Conservation (phyloP, 78 protist genomes). For the Tieghemostelium lacteum region DNA sequence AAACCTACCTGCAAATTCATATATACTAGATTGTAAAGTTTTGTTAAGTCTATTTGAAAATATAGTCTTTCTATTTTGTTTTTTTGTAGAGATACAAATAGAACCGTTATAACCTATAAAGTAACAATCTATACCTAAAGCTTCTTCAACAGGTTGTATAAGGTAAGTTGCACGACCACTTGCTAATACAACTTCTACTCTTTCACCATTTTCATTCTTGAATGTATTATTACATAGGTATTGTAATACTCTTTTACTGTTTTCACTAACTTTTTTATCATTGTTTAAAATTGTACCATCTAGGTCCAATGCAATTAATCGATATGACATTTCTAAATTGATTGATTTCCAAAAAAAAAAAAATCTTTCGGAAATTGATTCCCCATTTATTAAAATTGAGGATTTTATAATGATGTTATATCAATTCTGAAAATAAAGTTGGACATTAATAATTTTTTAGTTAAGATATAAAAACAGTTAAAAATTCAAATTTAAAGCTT, state of each 20-base stretch:
- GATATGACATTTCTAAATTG: too few relatives aligned
- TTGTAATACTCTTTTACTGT: slow-evolving; percentile 46
- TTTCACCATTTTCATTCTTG: slow-evolving; percentile 3
- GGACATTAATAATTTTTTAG: too few relatives aligned
- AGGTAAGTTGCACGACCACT: slow-evolving; percentile 70
- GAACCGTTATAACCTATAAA: slow-evolving; percentile 66
- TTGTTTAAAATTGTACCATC: slow-evolving; percentile 62
- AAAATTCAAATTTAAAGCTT: too few relatives aligned
- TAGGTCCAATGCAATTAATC: slow-evolving; percentile 52
- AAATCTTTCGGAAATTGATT: too few relatives aligned
- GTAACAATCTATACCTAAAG: slow-evolving; percentile 30
- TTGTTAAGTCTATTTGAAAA: too few relatives aligned
- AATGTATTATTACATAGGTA: neutral
- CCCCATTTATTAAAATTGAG: too few relatives aligned
- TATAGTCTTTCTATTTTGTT: neutral
- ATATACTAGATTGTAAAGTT: slow-evolving; percentile 23
- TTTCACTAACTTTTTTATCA: slow-evolving; percentile 59
- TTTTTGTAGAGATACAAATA: slow-evolving; percentile 16
- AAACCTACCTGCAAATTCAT: too few relatives aligned
- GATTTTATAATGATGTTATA: too few relatives aligned
- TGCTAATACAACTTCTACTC: slow-evolving; percentile 18
- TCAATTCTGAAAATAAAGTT: too few relatives aligned
- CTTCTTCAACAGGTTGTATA: slow-evolving; percentile 17
- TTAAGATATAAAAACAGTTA: too few relatives aligned
- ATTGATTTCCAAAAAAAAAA: too few relatives aligned